Conservation (phyloP, 306 rosid genomes). For the Betula pendula region DNA sequence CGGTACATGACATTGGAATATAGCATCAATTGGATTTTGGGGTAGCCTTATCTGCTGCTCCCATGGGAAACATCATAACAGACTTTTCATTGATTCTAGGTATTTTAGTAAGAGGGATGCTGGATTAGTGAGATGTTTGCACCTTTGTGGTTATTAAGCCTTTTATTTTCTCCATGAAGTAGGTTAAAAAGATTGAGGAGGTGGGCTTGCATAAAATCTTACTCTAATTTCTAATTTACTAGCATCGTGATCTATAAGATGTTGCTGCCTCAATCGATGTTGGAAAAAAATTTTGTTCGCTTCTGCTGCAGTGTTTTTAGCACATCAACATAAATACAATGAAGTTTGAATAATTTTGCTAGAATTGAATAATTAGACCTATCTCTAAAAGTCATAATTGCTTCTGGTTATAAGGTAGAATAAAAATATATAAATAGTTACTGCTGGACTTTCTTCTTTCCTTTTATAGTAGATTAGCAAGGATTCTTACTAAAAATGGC, state of each 20-base stretch:
- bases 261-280: not conserved
- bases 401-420: conserved; percentile 10
- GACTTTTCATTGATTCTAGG: not conserved
- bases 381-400: conserved; percentile 3
- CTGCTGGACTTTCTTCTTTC: not conserved
- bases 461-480: not conserved
- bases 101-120: not conserved
- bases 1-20: not conserved
- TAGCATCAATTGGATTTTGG: not conserved
- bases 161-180: not conserved
- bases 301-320: not conserved
- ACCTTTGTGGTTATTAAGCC: not conserved
- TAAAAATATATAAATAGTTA: not conserved
- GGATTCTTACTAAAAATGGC: not conserved
- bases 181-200: not conserved
- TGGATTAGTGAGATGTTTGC: not conserved
- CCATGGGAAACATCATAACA: too few relatives aligned
- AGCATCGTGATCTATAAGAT: not conserved
- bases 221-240: not conserved
- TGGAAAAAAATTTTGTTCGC: not conserved
- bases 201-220: not conserved
- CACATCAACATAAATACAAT: too few relatives aligned
- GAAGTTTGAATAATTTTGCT: conserved; percentile 7
- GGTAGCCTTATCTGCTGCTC: not conserved
- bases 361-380: conserved; percentile 5